Percentiles rank a stretch among this genome's conserved stretches.
Conservation (phyloP, 768 basidiomycete genomes). For the Mycena capillaripes region DNA sequence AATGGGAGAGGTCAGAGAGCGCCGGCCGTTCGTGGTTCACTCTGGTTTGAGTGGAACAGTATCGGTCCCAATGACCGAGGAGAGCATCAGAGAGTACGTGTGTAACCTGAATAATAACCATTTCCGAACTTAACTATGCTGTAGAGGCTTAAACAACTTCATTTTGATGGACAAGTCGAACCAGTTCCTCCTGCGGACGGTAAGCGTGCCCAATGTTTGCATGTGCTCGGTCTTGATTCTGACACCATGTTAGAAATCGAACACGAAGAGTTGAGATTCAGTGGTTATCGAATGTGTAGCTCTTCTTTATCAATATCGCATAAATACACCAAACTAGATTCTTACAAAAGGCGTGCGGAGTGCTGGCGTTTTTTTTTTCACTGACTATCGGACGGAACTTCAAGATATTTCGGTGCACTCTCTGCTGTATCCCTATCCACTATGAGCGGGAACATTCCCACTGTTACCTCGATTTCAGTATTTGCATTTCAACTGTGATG, state of each 20-base stretch:
- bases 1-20: background rate
- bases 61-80: background rate
- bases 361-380: too few relatives aligned
- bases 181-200: constrained; percentile 8
- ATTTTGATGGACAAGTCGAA: constrained; percentile 5
- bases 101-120: background rate
- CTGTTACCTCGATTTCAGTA: too few relatives aligned
- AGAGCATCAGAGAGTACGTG: background rate
- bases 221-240: background rate
- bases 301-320: too few relatives aligned
- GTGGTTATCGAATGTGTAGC: too few relatives aligned
- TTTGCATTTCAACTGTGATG: too few relatives aligned
- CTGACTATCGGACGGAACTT: too few relatives aligned
- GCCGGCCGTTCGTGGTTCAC: background rate
- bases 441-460: too few relatives aligned
- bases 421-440: too few relatives aligned
- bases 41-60: background rate
- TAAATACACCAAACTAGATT: too few relatives aligned
- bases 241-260: background rate
- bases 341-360: too few relatives aligned
- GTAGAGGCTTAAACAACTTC: background rate
- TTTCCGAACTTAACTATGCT: too few relatives aligned
- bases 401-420: too few relatives aligned
- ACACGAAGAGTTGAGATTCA: background rate
- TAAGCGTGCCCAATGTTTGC: background rate